Conservation (phyloP, 371 early-diverging fungal species). For the Massospora cicadina region DNA sequence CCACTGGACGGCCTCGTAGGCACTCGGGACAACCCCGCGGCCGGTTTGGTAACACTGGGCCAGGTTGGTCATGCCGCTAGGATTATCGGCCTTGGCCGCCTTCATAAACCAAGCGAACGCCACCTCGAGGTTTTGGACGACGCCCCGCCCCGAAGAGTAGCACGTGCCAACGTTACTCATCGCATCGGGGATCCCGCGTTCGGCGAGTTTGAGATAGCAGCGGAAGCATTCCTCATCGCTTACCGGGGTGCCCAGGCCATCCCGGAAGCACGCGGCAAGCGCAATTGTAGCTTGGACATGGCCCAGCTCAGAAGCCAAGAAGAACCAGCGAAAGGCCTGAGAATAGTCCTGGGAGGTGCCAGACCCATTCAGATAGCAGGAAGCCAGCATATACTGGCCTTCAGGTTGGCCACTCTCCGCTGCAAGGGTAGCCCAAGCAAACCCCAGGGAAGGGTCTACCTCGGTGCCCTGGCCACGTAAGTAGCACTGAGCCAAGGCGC, state of each 20-base stretch:
- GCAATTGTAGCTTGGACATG: constrained; percentile 56
- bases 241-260: constrained; percentile 44
- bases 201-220: constrained; percentile 46
- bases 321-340: constrained; percentile 50
- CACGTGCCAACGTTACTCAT: constrained; percentile 56
- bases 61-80: constrained; percentile 23
- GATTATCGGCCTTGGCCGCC: constrained; percentile 24
- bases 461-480: constrained; percentile 40
- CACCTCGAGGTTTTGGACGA: constrained; percentile 23
- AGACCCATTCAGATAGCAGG: constrained; percentile 60
- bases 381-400: constrained; percentile 50
- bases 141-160: constrained; percentile 48
- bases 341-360: constrained; percentile 33
- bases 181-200: constrained; percentile 47
- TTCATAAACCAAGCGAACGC: constrained; percentile 45
- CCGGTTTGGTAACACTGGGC: constrained; percentile 66
- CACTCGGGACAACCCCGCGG: constrained; percentile 23
- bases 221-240: constrained; percentile 30
- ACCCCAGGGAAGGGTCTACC: constrained; percentile 32
- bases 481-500: constrained; percentile 46
- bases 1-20: constrained; percentile 46
- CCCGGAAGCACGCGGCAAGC: constrained; percentile 54
- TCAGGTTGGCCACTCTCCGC: constrained; percentile 12
- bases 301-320: constrained; percentile 39
- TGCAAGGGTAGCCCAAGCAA: constrained; percentile 13